Conservation (phyloP, 331 rosid species). For the Quercus tomentella region DNA sequence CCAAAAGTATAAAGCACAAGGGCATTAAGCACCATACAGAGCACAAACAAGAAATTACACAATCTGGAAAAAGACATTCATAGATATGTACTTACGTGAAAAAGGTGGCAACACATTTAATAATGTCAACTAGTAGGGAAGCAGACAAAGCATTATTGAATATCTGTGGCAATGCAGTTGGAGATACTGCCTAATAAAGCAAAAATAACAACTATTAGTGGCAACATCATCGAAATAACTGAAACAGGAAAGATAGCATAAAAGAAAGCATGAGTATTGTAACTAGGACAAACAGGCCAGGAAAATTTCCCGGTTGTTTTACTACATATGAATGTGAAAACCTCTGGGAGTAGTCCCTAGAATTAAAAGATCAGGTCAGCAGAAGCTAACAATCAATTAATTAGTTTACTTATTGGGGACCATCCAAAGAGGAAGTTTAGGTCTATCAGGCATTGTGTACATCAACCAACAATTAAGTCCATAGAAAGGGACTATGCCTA, state of each 20-base stretch:
- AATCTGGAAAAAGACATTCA: neutral
- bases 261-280: neutral
- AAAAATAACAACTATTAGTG: conserved; percentile 1
- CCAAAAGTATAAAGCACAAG: conserved; percentile 14
- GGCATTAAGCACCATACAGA: neutral
- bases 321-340: neutral
- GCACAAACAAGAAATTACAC: neutral
- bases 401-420: neutral
- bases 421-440: neutral
- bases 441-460: neutral
- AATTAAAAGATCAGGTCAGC: neutral
- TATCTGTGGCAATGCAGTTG: conserved; percentile 61
- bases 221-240: conserved; percentile 12
- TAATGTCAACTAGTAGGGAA: conserved; percentile 61
- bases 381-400: neutral
- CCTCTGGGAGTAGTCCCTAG: neutral
- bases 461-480: neutral
- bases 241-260: conserved; percentile 9
- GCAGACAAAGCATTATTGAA: conserved; percentile 81
- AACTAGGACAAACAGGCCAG: neutral
- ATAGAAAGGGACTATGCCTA: neutral
- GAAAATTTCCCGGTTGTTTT: neutral
- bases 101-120: conserved; percentile 75
- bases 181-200: conserved; percentile 53
- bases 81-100: conserved; percentile 50